phyloP scores from a whole-genome alignment of 2,329 filamentous ascomycete genomes.

The Verticillium dahliae region DNA sequence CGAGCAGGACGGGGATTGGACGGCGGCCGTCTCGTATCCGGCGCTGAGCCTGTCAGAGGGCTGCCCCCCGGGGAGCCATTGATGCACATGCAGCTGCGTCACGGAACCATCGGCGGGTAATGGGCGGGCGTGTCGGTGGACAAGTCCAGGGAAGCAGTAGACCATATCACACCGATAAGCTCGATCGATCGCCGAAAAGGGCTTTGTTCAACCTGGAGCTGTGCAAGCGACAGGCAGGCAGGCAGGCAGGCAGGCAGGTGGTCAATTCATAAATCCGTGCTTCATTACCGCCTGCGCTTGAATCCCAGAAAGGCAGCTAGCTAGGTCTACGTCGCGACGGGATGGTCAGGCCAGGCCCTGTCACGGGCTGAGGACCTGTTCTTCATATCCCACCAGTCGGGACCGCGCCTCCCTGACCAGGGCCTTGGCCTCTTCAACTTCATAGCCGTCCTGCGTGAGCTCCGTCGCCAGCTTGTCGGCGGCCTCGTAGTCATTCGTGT shows the following conservation, averaged over 20 bases:
- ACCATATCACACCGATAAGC: not conserved
- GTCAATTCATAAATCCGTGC: not conserved
- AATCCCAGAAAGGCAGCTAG: not conserved
- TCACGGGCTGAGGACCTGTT: not conserved
- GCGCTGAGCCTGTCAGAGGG: not conserved
- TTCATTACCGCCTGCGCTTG: not conserved
- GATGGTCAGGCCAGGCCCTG: not conserved
- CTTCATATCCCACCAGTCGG: slow-evolving; percentile 42
- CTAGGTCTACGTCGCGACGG: not conserved
- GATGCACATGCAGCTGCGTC: no score
- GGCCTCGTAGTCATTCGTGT: slow-evolving; percentile 64
- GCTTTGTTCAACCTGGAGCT: no score
- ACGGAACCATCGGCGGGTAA: not conserved
- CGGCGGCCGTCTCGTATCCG: not conserved
- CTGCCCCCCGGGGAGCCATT: not conserved
- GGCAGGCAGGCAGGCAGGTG: not conserved
- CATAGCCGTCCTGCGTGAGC: slow-evolving; percentile 89
- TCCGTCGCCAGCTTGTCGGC: slow-evolving; percentile 81
- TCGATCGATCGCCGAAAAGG: not conserved
- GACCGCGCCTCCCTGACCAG: slow-evolving; percentile 81
- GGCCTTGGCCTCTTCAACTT: slow-evolving; percentile 95
- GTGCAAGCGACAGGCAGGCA: no score
- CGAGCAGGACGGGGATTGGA: not conserved
- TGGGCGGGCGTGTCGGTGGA: not conserved
- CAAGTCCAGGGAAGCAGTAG: not conserved